Percentiles rank a stretch among this genome's conserved stretches.
These are phyloP conservation scores for Mycena rebaudengoi DNA, from an alignment of 768 basidiomycete species.

Conservation along the genomic window DNA sequence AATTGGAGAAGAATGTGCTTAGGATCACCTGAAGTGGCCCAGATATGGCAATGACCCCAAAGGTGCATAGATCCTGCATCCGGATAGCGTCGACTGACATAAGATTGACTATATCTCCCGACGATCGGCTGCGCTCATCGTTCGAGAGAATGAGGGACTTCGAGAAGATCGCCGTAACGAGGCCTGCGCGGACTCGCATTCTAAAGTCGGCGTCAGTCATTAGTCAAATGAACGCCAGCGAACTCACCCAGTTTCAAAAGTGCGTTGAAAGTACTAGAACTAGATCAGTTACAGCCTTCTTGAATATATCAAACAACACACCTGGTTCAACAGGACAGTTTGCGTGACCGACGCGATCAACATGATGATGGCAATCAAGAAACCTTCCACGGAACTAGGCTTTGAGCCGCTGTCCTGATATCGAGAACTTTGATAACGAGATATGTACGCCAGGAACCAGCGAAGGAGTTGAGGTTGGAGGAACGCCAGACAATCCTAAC, in stretches of 20 bases:
- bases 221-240: not conserved
- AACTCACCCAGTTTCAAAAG: conserved; percentile 72
- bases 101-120: conserved; percentile 94
- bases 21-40: conserved; percentile 80
- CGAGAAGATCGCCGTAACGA: conserved; percentile 85
- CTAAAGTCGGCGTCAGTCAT: conserved; percentile 38
- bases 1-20: not conserved
- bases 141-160: conserved; percentile 89
- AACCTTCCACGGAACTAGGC: conserved; percentile 67
- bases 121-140: conserved; percentile 80
- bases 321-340: conserved; percentile 84
- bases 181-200: conserved; percentile 93
- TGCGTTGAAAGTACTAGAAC: conserved; percentile 82
- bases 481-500: conserved; percentile 76
- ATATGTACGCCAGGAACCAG: conserved; percentile 82
- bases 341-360: conserved; percentile 82
- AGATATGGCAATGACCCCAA: conserved; percentile 84
- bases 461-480: conserved; percentile 89
- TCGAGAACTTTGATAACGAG: conserved; percentile 69
- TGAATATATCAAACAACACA: too few species aligned
- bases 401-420: conserved; percentile 38
- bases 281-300: not conserved
- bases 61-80: conserved; percentile 83
- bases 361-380: conserved; percentile 80
- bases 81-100: conserved; percentile 89